A percentile compares a stretch with the other conserved stretches of the same genome.
Evolutionary conservation across 306 rosid species (phyloP).

Genomic region (Cucumis hystrix): DNA sequence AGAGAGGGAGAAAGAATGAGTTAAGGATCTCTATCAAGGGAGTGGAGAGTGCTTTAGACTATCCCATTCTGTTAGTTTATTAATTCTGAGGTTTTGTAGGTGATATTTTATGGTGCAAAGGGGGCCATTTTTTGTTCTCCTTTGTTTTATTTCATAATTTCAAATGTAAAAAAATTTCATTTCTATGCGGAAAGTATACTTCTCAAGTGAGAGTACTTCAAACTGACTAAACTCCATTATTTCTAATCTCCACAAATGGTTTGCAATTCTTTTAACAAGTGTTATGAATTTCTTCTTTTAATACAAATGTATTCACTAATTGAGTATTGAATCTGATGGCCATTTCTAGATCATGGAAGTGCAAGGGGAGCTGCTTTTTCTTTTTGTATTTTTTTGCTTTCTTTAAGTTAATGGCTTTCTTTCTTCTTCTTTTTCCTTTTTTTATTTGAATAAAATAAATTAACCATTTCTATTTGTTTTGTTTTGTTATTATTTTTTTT

Average conservation of each 20-base stretch:
- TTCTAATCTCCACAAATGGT: not conserved
- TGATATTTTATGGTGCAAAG: not conserved
- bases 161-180: not conserved
- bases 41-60: not conserved
- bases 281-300: not conserved
- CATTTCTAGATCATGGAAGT: conserved; percentile 74
- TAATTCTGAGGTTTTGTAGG: not conserved
- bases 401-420: no score
- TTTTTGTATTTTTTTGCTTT: no score
- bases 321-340: conserved; percentile 32
- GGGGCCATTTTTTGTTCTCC: not conserved
- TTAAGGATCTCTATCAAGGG: not conserved
- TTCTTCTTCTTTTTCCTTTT: no score
- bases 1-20: not conserved
- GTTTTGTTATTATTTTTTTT: no score
- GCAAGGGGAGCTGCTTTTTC: not conserved
- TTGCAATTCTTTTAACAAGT: not conserved
- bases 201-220: not conserved
- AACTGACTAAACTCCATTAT: not conserved
- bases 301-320: conserved; percentile 1
- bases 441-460: no score
- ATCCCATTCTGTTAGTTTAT: not conserved
- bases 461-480: no score
- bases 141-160: not conserved
- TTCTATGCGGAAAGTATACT: not conserved